These are phyloP conservation scores for Alternaria sp. DNA, from an alignment of 2,329 filamentous ascomycete species.

Conservation along the genomic window DNA sequence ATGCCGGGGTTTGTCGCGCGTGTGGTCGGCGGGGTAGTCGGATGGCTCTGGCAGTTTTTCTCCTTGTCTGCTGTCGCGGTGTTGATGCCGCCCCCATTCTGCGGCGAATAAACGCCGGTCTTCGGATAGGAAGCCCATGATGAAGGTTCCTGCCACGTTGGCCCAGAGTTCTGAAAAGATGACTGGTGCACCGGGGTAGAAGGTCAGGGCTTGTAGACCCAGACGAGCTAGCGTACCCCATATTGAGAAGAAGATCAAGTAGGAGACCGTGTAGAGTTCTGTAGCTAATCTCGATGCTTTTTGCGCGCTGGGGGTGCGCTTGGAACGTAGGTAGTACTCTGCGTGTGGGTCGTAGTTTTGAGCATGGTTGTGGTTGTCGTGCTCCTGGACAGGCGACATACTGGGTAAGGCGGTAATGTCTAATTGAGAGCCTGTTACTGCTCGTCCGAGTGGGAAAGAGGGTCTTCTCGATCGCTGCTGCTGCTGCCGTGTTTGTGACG, in stretches of 20 bases:
- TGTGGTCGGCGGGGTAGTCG: constrained; percentile 9
- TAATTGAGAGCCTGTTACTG: constrained; percentile 24
- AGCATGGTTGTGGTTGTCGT: not conserved
- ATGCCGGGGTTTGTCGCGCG: constrained; percentile 38
- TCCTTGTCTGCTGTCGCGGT: not conserved
- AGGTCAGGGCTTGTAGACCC: constrained; percentile 79
- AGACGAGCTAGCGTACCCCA: constrained; percentile 84
- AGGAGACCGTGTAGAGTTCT: constrained; percentile 72
- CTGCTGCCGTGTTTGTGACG: constrained; percentile 11
- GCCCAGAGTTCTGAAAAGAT: constrained; percentile 82
- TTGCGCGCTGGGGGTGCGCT: constrained; percentile 19
- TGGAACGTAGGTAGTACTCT: constrained; percentile 19
- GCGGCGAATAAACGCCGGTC: constrained; percentile 77
- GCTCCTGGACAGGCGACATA: constrained; percentile 21
- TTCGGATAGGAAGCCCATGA: constrained; percentile 87
- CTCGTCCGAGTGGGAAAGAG: constrained; percentile 14
- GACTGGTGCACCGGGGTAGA: constrained; percentile 79
- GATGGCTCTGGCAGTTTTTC: constrained; percentile 29
- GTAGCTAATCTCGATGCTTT: constrained; percentile 45
- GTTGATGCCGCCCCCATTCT: constrained; percentile 64
- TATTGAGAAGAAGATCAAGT: constrained; percentile 85
- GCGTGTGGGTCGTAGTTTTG: constrained; percentile 6
- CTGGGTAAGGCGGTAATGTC: constrained; percentile 43
- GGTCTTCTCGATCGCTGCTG: constrained; percentile 17
- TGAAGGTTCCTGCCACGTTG: constrained; percentile 80